Evolutionary conservation across 345 rosid genomes (phyloP), one percentile per base, ranked within the genome.

Genomic region (Ricinus communis): DNA sequence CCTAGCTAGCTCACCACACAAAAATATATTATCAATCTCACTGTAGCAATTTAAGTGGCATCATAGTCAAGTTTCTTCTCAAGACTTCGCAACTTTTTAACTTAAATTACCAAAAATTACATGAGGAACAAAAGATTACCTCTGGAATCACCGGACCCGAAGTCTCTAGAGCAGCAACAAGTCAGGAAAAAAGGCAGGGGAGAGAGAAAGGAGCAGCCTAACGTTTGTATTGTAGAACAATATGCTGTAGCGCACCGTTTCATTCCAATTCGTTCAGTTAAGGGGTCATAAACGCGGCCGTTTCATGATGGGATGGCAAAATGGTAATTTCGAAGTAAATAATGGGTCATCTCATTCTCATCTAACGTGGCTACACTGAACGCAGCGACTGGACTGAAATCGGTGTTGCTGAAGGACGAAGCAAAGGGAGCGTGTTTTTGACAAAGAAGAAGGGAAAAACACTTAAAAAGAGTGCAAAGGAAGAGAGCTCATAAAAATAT

Each of bases 341-440:
- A 33, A 36, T 22, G 13, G 54, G 33, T 15, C 21, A 14, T 62
- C 8, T 14, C 4, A 8, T 8, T 43, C 14, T 2, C 47, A 14
- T 64, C 5, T 13, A 14, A 10, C 47, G 22, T 13, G 46, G 46
- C 65, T 9, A 62, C 16, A 1, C 15, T 28, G 1, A 45, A 21
- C 25, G n/a, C 56, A 6, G 22, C 5, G 9, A 31, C 70, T 14
- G 9, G 12, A 12, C 43, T 1, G 62, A 15, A 50, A 50, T 16
- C 9, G 53, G 0, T n/a, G 60, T 33, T 53, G 59, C 73, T 69
- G 65, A 40, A 27, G 40, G 13, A 49, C 15, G 59, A 71, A 61
- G 67, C 74, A 62, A 71, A 71, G 25, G 62, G 25, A 25, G 21
- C 19, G 54, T 67, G 28, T 24, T 18, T 30, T 41, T 69, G 4